Conservation (phyloP, 1,139 yeast species). For the Saccharomyces hybrid region DNA sequence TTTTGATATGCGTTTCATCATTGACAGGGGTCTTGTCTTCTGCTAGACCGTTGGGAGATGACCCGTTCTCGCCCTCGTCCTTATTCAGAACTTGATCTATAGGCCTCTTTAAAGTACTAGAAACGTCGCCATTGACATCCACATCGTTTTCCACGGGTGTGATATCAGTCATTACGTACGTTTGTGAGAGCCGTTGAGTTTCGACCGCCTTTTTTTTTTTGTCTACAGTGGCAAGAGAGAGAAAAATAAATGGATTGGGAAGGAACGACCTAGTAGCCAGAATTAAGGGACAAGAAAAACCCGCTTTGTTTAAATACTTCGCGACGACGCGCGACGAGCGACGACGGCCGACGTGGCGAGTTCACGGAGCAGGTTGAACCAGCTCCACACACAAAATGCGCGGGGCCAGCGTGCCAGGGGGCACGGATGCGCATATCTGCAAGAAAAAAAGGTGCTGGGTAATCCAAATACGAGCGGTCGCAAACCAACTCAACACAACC, state of each 20-base stretch:
- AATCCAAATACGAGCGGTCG: not conserved
- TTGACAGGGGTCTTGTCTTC: not conserved
- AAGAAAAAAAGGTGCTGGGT: not conserved
- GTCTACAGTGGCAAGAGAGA: not conserved
- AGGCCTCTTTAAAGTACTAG: not conserved
- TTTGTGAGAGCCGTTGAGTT: not conserved
- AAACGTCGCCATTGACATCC: constrained; percentile 2
- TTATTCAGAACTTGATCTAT: not conserved
- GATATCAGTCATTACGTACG: not conserved
- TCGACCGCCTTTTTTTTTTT: not conserved
- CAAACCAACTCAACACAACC: not conserved
- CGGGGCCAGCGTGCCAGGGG: not conserved
- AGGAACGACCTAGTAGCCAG: not conserved
- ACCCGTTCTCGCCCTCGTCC: not conserved
- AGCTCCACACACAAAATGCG: not conserved
- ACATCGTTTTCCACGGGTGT: constrained; percentile 1
- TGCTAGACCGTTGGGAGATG: not conserved
- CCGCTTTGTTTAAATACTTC: constrained; percentile 1
- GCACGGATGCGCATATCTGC: not conserved
- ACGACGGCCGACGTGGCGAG: not conserved
- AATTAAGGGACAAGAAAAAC: constrained; percentile 1
- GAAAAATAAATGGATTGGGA: not conserved
- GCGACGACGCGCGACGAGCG: constrained; percentile 1
- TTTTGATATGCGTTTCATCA: not conserved
- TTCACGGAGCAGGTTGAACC: not conserved